phyloP scores from a whole-genome alignment of 768 basidiomycete species.

The Mycena leptocephala region DNA sequence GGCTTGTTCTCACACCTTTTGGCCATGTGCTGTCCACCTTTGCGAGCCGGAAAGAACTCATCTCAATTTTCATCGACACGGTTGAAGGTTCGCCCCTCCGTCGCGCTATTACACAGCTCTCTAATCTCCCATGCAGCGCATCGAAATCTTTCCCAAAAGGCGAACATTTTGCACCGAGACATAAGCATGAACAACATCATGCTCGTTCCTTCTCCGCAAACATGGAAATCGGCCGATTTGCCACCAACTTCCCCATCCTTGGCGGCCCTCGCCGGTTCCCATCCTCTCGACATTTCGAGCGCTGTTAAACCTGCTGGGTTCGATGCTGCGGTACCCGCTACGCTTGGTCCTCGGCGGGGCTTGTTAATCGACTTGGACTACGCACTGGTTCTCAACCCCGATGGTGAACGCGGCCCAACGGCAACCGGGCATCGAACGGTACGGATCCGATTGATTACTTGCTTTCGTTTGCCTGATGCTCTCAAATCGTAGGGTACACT shows the following conservation, averaged over 20 bases:
- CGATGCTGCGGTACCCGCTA: too few relatives aligned
- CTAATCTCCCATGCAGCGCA: not conserved
- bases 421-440: not conserved
- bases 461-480: not conserved
- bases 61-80: too few relatives aligned
- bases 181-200: conserved; percentile 24
- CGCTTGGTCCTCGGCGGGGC: too few relatives aligned
- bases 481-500: conserved; percentile 2
- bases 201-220: conserved; percentile 12
- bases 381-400: not conserved
- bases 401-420: not conserved
- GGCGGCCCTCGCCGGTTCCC: not conserved
- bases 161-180: conserved; percentile 5
- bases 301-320: too few relatives aligned
- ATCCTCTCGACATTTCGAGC: not conserved
- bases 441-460: not conserved
- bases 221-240: not conserved
- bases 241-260: not conserved
- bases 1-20: too few relatives aligned
- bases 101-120: too few relatives aligned
- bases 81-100: conserved; percentile 10
- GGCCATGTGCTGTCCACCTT: too few relatives aligned
- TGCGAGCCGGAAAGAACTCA: too few relatives aligned
- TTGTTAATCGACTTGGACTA: conserved; percentile 20
- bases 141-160: not conserved